Conservation (phyloP, 2,329 filamentous ascomycete genomes). For the Huntiella omanensis region DNA sequence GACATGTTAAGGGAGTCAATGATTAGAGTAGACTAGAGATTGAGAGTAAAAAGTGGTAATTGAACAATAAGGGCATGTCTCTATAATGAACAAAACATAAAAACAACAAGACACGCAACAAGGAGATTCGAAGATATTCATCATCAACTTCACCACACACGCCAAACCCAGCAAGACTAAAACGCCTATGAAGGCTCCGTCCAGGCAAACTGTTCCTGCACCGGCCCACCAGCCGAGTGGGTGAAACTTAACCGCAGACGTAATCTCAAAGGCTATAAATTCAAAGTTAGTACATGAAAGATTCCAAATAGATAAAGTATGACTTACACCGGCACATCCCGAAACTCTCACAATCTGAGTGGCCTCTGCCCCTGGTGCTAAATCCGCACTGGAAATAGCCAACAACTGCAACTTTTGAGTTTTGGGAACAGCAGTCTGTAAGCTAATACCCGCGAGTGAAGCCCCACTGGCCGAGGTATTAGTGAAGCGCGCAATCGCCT, state of each 20-base stretch:
- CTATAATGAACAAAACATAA: neutral
- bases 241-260: slow-evolving; percentile 70
- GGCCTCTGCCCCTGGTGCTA: slow-evolving; percentile 62
- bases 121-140: neutral
- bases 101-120: neutral
- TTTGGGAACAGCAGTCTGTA: slow-evolving; percentile 93
- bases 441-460: slow-evolving; percentile 51
- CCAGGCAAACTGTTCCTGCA: slow-evolving; percentile 95
- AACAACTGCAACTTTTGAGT: slow-evolving; percentile 85
- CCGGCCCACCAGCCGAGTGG: slow-evolving; percentile 47
- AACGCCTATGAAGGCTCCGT: slow-evolving; percentile 43
- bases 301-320: neutral
- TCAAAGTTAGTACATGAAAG: slow-evolving; percentile 11
- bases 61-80: slow-evolving; percentile 1
- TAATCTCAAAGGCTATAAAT: slow-evolving; percentile 54
- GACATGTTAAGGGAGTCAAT: too few relatives aligned
- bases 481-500: slow-evolving; percentile 66
- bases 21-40: neutral
- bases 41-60: slow-evolving; percentile 11
- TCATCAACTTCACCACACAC: neutral
- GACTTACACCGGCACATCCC: slow-evolving; percentile 73
- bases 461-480: slow-evolving; percentile 47
- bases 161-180: neutral
- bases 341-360: slow-evolving; percentile 80
- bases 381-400: slow-evolving; percentile 64